A percentile compares a stretch with the other conserved stretches of the same genome.
Evolutionary conservation across 1,284 basidiomycete genomes (phyloP).

Genomic region (Xerocomus minutiporus): DNA sequence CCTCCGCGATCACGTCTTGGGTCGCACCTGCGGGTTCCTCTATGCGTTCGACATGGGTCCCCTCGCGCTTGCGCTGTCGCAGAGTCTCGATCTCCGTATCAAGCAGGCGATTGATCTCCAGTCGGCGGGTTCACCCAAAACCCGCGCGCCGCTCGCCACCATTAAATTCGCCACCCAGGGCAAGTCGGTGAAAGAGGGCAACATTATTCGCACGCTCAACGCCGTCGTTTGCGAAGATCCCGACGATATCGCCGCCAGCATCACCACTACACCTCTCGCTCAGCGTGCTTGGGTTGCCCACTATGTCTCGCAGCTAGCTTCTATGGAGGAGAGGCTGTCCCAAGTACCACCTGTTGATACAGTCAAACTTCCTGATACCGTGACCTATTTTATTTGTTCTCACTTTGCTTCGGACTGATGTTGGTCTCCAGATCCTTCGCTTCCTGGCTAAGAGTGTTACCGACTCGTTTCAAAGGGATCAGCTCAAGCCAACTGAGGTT

Average conservation of each 20-base stretch:
- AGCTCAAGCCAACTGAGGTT: slow-evolving; percentile 41
- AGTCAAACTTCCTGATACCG: slow-evolving; percentile 33
- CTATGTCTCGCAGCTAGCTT: slow-evolving; percentile 27
- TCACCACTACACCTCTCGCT: slow-evolving; percentile 32
- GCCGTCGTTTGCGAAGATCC: slow-evolving; percentile 33
- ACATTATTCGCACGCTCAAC: slow-evolving; percentile 41
- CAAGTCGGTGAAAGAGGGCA: slow-evolving; percentile 33
- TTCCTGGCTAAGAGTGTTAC: slow-evolving; percentile 47
- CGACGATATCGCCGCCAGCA: background rate
- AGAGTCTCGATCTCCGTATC: slow-evolving; percentile 35
- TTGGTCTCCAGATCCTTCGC: slow-evolving; percentile 29
- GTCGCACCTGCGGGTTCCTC: slow-evolving; percentile 34
- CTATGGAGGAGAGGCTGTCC: slow-evolving; percentile 22
- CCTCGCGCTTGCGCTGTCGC: slow-evolving; percentile 35
- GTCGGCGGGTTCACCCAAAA: slow-evolving; percentile 36
- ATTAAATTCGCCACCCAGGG: slow-evolving; percentile 40
- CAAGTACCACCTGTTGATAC: slow-evolving; percentile 41
- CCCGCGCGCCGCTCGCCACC: slow-evolving; percentile 40
- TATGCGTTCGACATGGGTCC: slow-evolving; percentile 42
- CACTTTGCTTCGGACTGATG: background rate
- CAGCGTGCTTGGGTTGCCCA: slow-evolving; percentile 55
- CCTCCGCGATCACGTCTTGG: slow-evolving; percentile 31
- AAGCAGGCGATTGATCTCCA: slow-evolving; percentile 53
- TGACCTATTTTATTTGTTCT: slow-evolving; percentile 17
- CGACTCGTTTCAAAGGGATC: slow-evolving; percentile 46